These are phyloP conservation scores for Hyaloscypha finlandica DNA, from an alignment of 495 filamentous ascomycete species.

Conservation along the genomic window DNA sequence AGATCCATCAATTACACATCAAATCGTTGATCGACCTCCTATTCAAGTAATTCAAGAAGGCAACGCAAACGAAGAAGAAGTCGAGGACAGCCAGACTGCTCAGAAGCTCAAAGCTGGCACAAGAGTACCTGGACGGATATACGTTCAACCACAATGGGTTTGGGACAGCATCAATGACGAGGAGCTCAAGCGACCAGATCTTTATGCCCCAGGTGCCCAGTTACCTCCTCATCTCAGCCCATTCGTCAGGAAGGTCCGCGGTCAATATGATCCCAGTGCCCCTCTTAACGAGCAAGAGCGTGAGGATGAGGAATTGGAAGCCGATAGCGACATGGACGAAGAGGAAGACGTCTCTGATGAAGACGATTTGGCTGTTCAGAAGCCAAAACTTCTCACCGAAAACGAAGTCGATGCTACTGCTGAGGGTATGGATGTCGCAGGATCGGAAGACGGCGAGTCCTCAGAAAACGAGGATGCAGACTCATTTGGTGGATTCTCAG, in stretches of 20 bases:
- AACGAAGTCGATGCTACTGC: conserved; percentile 44
- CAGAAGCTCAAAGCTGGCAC: conserved; percentile 55
- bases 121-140: conserved; percentile 83
- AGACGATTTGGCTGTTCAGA: conserved; percentile 36
- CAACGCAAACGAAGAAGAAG: conserved; percentile 56
- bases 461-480: conserved; percentile 40
- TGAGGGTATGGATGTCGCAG: conserved; percentile 40
- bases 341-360: conserved; percentile 43
- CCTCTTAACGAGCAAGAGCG: conserved; percentile 79
- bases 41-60: conserved; percentile 67
- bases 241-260: conserved; percentile 84
- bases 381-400: conserved; percentile 36
- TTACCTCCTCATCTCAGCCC: conserved; percentile 94
- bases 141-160: conserved; percentile 96
- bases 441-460: conserved; percentile 49
- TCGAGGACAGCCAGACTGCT: conserved; percentile 55
- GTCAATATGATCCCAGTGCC: conserved; percentile 84
- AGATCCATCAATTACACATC: conserved; percentile 89
- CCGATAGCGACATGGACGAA: conserved; percentile 52
- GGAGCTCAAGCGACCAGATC: conserved; percentile 79
- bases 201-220: conserved; percentile 86
- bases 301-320: conserved; percentile 72
- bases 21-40: conserved; percentile 87
- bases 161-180: conserved; percentile 95
- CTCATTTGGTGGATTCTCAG: conserved; percentile 47